Conservation (phyloP, 2,329 filamentous ascomycete genomes). For the Calonectria fujianensis region DNA sequence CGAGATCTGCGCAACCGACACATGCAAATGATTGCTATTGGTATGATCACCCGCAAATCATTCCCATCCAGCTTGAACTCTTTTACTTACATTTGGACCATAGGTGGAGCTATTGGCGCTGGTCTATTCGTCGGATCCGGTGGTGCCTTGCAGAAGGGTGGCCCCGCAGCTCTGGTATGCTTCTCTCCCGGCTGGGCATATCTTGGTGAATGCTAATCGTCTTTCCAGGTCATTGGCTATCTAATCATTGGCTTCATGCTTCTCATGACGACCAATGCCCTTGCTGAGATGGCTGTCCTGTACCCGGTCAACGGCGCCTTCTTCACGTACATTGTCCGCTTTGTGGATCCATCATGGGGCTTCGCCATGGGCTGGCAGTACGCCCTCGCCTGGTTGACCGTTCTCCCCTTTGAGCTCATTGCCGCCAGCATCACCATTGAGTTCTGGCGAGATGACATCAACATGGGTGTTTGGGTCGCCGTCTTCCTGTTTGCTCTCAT, state of each 20-base stretch:
- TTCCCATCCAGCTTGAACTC: background rate
- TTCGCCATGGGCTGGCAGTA: constrained; percentile 67
- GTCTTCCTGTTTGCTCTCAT: constrained; percentile 69
- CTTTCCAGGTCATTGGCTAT: constrained; percentile 55
- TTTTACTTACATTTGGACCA: background rate
- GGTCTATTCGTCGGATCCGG: constrained; percentile 77
- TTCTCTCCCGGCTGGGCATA: background rate
- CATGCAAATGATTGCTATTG: constrained; percentile 97
- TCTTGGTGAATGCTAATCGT: background rate
- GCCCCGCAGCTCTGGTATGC: constrained; percentile 59
- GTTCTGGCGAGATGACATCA: constrained; percentile 68
- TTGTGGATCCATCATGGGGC: constrained; percentile 75
- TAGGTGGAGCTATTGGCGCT: constrained; percentile 75
- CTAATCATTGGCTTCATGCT: constrained; percentile 66
- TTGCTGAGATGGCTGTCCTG: constrained; percentile 75
- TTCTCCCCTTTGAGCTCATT: constrained; percentile 68
- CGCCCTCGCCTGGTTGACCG: constrained; percentile 66
- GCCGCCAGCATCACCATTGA: constrained; percentile 68
- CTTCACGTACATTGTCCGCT: constrained; percentile 75
- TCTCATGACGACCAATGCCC: constrained; percentile 66
- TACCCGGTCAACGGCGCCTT: constrained; percentile 77
- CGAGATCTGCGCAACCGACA: constrained; percentile 86
- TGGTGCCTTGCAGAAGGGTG: constrained; percentile 68
- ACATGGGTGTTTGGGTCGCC: constrained; percentile 69
- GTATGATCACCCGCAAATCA: constrained; percentile 83